phyloP scores from a whole-genome alignment of 192 early-diverging fungal species.

The Coemansia sp. region DNA sequence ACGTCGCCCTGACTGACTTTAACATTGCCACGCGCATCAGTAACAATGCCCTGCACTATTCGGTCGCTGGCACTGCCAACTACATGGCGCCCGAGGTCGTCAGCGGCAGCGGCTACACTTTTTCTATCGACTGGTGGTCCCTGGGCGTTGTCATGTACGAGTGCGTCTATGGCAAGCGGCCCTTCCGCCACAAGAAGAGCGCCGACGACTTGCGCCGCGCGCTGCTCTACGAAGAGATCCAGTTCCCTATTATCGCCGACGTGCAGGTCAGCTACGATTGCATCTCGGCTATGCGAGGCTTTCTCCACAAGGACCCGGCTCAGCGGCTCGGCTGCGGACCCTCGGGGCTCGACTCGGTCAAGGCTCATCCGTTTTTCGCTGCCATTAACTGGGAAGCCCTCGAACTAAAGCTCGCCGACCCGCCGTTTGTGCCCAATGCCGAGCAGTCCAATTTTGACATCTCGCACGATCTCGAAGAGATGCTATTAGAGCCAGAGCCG shows the following conservation, averaged over 20 bases:
- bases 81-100: constrained; percentile 85
- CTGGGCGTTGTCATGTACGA: constrained; percentile 88
- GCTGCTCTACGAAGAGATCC: constrained; percentile 53
- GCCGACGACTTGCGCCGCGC: constrained; percentile 28
- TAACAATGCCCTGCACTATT: constrained; percentile 34
- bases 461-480: constrained; percentile 94
- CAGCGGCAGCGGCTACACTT: constrained; percentile 64
- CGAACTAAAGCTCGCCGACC: constrained; percentile 68
- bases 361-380: constrained; percentile 80
- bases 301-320: constrained; percentile 74
- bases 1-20: constrained; percentile 89
- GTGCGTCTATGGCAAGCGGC: constrained; percentile 74
- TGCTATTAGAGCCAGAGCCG: constrained; percentile 96
- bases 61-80: constrained; percentile 58
- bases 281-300: constrained; percentile 68
- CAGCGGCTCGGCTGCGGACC: constrained; percentile 80
- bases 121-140: constrained; percentile 92
- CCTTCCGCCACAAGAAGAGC: constrained; percentile 58
- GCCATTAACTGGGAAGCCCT: constrained; percentile 78
- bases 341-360: constrained; percentile 71
- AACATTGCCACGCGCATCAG: constrained; percentile 80
- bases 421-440: constrained; percentile 86
- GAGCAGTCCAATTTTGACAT: constrained; percentile 95
- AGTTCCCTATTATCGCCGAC: constrained; percentile 51
- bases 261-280: constrained; percentile 64